A percentile compares a stretch with the other conserved stretches of the same genome.
These are phyloP conservation scores for Coprinopsis marcescibilis DNA, from an alignment of 768 basidiomycete genomes.

Conservation along the genomic window DNA sequence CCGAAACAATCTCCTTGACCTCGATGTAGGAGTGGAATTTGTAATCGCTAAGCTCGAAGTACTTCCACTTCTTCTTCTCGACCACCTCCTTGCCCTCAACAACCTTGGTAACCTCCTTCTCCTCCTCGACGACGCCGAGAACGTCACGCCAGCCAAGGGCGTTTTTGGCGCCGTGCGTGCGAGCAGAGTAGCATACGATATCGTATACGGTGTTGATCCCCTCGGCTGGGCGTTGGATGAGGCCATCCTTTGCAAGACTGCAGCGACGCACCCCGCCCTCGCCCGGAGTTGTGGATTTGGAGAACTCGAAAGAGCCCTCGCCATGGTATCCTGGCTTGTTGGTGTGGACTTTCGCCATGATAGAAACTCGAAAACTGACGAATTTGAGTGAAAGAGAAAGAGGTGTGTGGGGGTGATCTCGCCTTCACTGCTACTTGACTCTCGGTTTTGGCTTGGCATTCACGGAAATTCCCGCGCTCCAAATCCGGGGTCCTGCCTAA, in stretches of 20 bases:
- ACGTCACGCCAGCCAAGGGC: constrained; percentile 81
- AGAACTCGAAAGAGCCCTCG: constrained; percentile 60
- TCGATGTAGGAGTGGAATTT: constrained; percentile 74
- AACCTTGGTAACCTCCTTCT: constrained; percentile 82
- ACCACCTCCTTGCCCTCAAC: constrained; percentile 77
- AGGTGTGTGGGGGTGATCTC: neutral
- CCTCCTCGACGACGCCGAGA: constrained; percentile 68
- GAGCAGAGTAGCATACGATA: constrained; percentile 66
- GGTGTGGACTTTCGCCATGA: neutral
- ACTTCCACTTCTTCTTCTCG: constrained; percentile 95
- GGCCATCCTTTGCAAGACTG: constrained; percentile 45
- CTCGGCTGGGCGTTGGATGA: constrained; percentile 61
- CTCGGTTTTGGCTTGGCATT: too few relatives aligned
- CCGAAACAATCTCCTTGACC: constrained; percentile 56
- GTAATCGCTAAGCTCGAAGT: constrained; percentile 87
- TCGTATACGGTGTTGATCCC: constrained; percentile 82
- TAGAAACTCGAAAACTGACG: too few relatives aligned
- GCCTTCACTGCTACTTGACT: too few relatives aligned
- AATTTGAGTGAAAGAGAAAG: neutral
- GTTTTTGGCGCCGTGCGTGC: constrained; percentile 67
- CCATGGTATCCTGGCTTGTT: constrained; percentile 43
- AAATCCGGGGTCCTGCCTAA: too few relatives aligned
- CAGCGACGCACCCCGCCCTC: constrained; percentile 56
- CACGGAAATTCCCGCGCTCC: too few relatives aligned
- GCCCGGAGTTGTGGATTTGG: constrained; percentile 33